Evolutionary conservation across 2,329 filamentous ascomycete species (phyloP).

Genomic region (Colletotrichum sp.): DNA sequence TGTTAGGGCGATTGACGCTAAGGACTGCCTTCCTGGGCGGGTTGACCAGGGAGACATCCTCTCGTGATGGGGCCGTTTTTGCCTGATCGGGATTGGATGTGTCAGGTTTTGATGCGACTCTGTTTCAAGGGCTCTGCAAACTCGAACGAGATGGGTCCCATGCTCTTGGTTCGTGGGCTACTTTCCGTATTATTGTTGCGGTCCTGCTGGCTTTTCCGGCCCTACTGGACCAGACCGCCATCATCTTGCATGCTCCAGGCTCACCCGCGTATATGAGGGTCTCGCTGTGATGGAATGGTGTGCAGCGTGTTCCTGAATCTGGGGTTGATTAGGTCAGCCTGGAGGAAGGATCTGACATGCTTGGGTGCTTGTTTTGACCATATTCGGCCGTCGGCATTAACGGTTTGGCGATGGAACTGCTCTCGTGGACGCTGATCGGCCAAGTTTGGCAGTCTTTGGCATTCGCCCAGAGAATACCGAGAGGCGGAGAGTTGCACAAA

Average conservation of each 20-base stretch:
- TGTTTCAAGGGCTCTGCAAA: background rate
- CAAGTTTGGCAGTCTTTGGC: background rate
- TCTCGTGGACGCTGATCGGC: background rate
- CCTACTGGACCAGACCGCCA: background rate
- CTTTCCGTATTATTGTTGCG: background rate
- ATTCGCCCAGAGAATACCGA: background rate
- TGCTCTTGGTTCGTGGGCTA: background rate
- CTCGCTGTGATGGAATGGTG: background rate
- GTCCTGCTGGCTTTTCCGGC: background rate
- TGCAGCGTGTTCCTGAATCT: background rate
- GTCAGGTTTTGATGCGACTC: conserved; percentile 12
- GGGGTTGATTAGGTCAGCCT: background rate
- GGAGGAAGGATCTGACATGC: background rate
- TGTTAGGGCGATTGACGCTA: background rate
- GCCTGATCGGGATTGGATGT: conserved; percentile 7
- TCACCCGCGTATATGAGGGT: background rate
- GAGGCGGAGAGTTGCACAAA: background rate
- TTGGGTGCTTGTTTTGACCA: background rate
- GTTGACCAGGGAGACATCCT: background rate
- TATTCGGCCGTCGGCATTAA: background rate
- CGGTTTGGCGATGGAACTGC: background rate
- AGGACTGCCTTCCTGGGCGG: conserved; percentile 6
- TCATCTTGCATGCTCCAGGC: background rate
- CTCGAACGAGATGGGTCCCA: conserved; percentile 9
- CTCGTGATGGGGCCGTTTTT: conserved; percentile 5